Base-by-base conservation (phyloP, 768 basidiomycete species). In the Termitomyces sp. region DNA sequence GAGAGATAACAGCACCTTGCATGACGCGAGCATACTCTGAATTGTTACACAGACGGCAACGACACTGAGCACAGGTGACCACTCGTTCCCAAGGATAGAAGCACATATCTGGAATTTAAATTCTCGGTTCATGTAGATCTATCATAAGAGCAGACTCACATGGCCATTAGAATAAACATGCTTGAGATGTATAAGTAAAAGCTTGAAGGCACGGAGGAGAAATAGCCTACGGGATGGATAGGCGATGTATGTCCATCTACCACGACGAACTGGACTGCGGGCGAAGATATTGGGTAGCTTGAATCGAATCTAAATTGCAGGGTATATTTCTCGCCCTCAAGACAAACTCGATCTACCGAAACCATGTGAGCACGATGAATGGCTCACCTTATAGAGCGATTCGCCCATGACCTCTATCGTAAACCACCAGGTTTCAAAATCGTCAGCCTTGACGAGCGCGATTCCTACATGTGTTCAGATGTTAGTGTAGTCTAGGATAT, bases 21-120 rank as follows among this genome's bases (percentile, higher is more conserved):
- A 93, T 7, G 89, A 92, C 24, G 91, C 93, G 57, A 95, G 80
- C 93, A 95, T 95, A 66, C 89, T 91, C 74, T 95, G 93, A 47
- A 95, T 72, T 4, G 93, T 94, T 18, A 93, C 82, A 65, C 91
- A 93, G 43, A 94, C 84, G 2, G 90, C 82, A 27, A 87, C 78
- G 22, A 91, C 91, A 60, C 88, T 91, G 61, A 93, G 73, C n/a
- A 93, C 91, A 0, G 91, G 93, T 10, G 89, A 91, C 92, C 92
- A 94, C 62, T 93, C 93, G 64, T 82, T 88, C 27, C 91, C 93
- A 8, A 95, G 83, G 56, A 95, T 93, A 14, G 90, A 93, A 9
- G 90, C 91, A 67, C 93, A 95, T 64, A 95, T 94, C 88, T 94
- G 58, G 48, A 30, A 46, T 50, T 56, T 57, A 59, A 56, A 53